These are phyloP conservation scores for Tulasnella sp. DNA, from an alignment of 768 basidiomycete genomes.

Conservation along the genomic window DNA sequence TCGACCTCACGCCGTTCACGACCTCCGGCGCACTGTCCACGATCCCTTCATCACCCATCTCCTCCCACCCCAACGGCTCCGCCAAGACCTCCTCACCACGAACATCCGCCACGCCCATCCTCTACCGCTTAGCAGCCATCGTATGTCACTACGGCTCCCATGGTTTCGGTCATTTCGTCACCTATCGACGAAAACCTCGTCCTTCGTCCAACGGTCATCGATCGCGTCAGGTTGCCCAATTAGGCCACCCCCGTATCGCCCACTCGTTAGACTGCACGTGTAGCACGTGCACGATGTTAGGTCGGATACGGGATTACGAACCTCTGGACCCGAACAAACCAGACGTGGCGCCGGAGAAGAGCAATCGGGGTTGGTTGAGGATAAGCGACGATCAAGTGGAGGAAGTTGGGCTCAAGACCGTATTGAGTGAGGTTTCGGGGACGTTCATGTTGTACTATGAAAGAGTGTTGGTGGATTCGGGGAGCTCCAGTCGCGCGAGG, in stretches of 20 bases:
- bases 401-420: conserved; percentile 74
- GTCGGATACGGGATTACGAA: conserved; percentile 57
- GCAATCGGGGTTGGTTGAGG: conserved; percentile 67
- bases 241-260: conserved; percentile 12
- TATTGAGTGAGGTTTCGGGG: conserved; percentile 71
- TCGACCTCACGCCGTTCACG: conserved; percentile 87
- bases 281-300: conserved; percentile 51
- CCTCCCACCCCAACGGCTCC: conserved; percentile 54
- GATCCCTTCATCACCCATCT: conserved; percentile 70
- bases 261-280: conserved; percentile 50
- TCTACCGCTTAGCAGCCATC: conserved; percentile 83
- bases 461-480: conserved; percentile 49
- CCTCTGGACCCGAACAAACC: not conserved
- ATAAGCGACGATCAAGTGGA: conserved; percentile 84
- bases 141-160: conserved; percentile 95
- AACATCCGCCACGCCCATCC: conserved; percentile 47
- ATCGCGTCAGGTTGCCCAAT: not conserved
- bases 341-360: conserved; percentile 8
- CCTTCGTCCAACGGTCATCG: conserved; percentile 45
- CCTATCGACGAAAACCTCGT: conserved; percentile 81
- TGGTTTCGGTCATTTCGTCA: conserved; percentile 93
- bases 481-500: not conserved
- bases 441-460: conserved; percentile 97
- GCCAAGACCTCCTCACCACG: conserved; percentile 43
- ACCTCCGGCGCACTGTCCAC: conserved; percentile 79